phyloP scores from a whole-genome alignment of 208 protist species.

The Leishmania braziliensis region DNA sequence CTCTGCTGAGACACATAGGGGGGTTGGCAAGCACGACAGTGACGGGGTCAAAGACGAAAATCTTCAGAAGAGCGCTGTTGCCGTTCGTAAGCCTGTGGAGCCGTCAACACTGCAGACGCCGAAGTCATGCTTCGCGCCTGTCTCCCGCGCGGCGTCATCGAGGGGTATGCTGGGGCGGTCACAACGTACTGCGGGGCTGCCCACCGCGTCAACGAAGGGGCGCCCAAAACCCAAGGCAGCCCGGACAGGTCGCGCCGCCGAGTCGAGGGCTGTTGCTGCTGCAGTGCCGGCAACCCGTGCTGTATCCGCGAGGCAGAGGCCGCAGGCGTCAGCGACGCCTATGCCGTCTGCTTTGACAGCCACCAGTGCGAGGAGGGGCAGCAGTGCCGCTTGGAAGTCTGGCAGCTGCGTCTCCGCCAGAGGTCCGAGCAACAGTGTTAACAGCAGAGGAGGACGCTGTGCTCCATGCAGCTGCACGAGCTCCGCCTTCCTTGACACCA shows the following conservation, averaged over 20 bases:
- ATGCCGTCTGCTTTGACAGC: not conserved
- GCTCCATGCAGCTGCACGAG: not conserved
- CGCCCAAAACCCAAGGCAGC: not conserved
- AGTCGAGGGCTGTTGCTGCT: not conserved
- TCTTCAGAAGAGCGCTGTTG: not conserved
- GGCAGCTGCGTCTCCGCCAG: not conserved
- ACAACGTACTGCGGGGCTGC: constrained; percentile 8
- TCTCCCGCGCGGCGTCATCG: constrained; percentile 14
- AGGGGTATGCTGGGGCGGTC: not conserved
- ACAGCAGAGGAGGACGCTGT: not conserved
- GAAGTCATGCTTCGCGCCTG: constrained; percentile 15
- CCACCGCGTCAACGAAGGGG: not conserved
- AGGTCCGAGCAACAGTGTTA: not conserved
- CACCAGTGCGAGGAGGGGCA: not conserved
- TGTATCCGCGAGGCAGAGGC: not conserved
- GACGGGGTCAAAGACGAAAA: not conserved
- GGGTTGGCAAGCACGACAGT: not conserved
- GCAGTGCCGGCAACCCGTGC: not conserved
- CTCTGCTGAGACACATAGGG: not conserved
- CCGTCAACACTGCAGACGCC: constrained; percentile 10
- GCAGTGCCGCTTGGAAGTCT: not conserved
- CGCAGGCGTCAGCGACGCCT: not conserved
- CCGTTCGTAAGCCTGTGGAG: not conserved
- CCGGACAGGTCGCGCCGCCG: not conserved
- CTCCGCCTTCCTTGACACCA: not conserved